A percentile compares a stretch with the other conserved stretches of the same genome.
These are phyloP conservation scores for Russula sp. DNA, from an alignment of 768 basidiomycete species.

Conservation along the genomic window DNA sequence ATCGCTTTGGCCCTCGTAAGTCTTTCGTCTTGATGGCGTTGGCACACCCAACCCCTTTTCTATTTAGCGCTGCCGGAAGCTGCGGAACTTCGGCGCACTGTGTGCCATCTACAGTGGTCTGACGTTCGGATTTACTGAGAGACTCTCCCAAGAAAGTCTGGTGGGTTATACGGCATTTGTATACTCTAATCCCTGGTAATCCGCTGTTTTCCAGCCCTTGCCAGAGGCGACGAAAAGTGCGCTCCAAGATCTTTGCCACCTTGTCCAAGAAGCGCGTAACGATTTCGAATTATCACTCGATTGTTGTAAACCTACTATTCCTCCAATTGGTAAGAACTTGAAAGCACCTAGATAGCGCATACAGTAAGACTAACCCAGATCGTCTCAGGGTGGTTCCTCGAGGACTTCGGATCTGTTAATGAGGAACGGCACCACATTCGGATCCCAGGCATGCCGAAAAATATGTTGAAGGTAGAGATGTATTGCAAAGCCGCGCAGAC, in stretches of 20 bases:
- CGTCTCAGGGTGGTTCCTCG: not conserved
- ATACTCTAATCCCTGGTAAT: not conserved
- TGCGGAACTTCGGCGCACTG: conserved; percentile 43
- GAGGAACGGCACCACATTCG: not conserved
- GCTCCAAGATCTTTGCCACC: not conserved
- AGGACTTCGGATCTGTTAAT: not conserved
- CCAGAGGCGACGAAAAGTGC: not conserved
- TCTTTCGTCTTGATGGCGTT: conserved; percentile 1
- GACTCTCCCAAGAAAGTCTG: conserved; percentile 30
- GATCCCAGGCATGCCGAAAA: not conserved
- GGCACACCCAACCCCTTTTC: not conserved
- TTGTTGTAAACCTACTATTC: conserved; percentile 1
- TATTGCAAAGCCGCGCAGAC: not conserved
- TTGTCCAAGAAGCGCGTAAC: not conserved
- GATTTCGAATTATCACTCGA: not conserved
- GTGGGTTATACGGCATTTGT: conserved; percentile 25
- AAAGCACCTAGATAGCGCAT: not conserved
- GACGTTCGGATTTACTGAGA: conserved; percentile 36
- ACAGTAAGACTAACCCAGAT: not conserved
- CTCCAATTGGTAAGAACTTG: not conserved
- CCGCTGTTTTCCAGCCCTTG: not conserved
- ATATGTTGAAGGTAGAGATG: not conserved
- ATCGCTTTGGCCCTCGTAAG: not conserved
- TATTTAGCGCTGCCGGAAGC: conserved; percentile 38
- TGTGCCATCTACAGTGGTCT: conserved; percentile 39